phyloP scores from a whole-genome alignment of 306 rosid genomes.

The Trifolium pratense region DNA sequence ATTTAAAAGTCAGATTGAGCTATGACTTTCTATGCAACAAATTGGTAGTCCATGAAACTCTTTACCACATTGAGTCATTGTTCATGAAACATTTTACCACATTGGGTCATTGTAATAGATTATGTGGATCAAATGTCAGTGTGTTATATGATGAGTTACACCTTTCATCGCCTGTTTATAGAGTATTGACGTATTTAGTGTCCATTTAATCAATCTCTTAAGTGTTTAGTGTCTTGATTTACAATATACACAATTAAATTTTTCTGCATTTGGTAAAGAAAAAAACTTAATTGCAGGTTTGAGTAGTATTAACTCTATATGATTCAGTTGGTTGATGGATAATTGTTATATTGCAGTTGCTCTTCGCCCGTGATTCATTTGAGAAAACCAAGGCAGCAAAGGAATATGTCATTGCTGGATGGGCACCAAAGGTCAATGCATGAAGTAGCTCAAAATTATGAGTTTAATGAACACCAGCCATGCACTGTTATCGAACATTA shows the following conservation, averaged over 20 bases:
- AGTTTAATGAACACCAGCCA: conserved; percentile 21
- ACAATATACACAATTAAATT: neutral
- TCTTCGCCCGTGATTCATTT: conserved; percentile 69
- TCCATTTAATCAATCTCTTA: neutral
- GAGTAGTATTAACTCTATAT: neutral
- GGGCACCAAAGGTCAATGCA: conserved; percentile 87
- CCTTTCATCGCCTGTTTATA: neutral
- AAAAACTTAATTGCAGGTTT: conserved; percentile 5
- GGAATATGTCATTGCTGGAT: conserved; percentile 79
- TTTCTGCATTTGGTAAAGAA: conserved; percentile 1
- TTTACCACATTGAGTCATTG: neutral
- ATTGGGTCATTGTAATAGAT: neutral
- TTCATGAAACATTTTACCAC: neutral
- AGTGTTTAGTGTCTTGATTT: neutral
- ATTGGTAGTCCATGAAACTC: neutral
- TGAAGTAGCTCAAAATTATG: conserved; percentile 52
- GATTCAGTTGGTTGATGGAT: conserved; percentile 26
- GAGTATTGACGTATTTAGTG: neutral
- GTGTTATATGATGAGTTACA: neutral
- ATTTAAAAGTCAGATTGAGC: neutral
- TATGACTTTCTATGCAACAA: conserved; percentile 1
- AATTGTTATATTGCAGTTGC: conserved; percentile 55
- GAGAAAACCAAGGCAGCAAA: conserved; percentile 64
- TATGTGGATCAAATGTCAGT: neutral
- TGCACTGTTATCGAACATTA: conserved; percentile 35